Conservation (phyloP, 306 rosid species). For the Prunus kanzakura region DNA sequence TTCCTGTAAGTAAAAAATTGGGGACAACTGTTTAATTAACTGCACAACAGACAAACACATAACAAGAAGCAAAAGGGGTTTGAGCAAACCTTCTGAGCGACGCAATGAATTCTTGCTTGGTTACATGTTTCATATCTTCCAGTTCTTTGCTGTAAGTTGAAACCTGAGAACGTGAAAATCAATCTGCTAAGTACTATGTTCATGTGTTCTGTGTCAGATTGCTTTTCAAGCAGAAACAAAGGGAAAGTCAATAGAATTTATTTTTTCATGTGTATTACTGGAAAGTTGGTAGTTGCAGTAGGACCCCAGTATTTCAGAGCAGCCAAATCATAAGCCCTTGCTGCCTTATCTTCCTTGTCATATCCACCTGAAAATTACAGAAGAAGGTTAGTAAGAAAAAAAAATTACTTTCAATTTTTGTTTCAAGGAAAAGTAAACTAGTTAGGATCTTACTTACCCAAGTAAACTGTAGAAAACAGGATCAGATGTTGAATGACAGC, state of each 20-base stretch:
- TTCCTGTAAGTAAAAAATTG: constrained; percentile 46
- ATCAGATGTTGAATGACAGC: constrained; percentile 33
- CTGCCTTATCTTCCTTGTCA: constrained; percentile 98
- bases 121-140: constrained; percentile 85
- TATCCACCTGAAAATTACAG: constrained; percentile 68
- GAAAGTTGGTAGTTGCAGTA: constrained; percentile 89
- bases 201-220: background rate
- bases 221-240: background rate
- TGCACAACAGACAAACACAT: background rate
- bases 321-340: constrained; percentile 98
- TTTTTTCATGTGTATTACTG: constrained; percentile 41
- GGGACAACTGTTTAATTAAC: background rate
- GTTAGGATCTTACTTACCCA: constrained; percentile 67
- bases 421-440: background rate
- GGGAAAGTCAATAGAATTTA: constrained; percentile 1
- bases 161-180: constrained; percentile 39
- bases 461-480: constrained; percentile 62
- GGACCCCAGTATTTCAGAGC: constrained; percentile 98
- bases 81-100: constrained; percentile 71
- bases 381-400: background rate
- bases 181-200: background rate
- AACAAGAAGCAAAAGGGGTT: background rate
- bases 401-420: too few relatives aligned
- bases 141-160: constrained; percentile 65
- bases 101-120: constrained; percentile 97